These are phyloP conservation scores for Heterobasidion annosum DNA, from an alignment of 1,284 basidiomycete genomes.

Conservation along the genomic window DNA sequence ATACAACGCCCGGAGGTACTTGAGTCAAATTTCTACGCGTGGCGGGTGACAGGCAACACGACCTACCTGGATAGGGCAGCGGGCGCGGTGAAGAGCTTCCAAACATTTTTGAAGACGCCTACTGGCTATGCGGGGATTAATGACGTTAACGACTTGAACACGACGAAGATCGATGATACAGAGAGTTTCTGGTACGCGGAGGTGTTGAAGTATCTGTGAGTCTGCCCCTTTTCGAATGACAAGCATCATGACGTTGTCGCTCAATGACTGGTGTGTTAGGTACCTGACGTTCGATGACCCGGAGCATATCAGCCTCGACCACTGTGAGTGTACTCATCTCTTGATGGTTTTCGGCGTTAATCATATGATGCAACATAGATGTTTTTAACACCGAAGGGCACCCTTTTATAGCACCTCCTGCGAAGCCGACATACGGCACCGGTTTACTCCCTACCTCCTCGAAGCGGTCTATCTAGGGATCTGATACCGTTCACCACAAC, in stretches of 20 bases:
- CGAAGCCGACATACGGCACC: constrained; percentile 29
- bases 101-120: constrained; percentile 32
- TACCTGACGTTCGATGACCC: constrained; percentile 63
- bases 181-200: constrained; percentile 75
- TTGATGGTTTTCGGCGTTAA: constrained; percentile 13
- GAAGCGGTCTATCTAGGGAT: no score
- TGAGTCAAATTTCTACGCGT: constrained; percentile 76
- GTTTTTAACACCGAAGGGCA: constrained; percentile 62
- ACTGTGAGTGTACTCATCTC: constrained; percentile 30
- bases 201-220: constrained; percentile 66
- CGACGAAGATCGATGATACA: neutral
- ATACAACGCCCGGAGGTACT: constrained; percentile 62
- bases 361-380: neutral
- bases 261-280: constrained; percentile 15
- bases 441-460: neutral
- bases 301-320: constrained; percentile 41
- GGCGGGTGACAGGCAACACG: constrained; percentile 51
- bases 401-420: constrained; percentile 39
- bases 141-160: constrained; percentile 31
- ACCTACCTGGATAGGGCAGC: constrained; percentile 32
- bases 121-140: constrained; percentile 36
- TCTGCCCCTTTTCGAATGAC: constrained; percentile 17
- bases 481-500: no score
- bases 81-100: constrained; percentile 26
- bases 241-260: neutral